Percentiles rank a stretch among this genome's conserved stretches.
phyloP scores from a whole-genome alignment of 139 green algal species.

The Chlorella sp. region DNA sequence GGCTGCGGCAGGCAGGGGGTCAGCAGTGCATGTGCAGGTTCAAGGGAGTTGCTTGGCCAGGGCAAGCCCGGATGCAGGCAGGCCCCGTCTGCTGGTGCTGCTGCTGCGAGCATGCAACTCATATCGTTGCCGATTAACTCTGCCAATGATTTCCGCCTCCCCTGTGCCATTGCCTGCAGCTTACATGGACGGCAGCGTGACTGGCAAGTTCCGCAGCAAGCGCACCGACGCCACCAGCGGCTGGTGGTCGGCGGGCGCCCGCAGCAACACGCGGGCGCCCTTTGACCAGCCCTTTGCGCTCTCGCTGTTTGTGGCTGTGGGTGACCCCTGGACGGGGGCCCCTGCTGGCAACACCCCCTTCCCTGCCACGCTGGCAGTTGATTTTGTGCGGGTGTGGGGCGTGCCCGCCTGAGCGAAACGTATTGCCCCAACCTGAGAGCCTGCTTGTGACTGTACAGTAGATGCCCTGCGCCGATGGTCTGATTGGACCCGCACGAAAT shows the following conservation, averaged over 20 bases:
- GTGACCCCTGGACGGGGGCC: neutral
- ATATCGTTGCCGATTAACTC: no score
- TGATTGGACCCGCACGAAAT: no score
- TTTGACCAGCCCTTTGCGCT: slow-evolving; percentile 12
- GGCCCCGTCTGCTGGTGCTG: no score
- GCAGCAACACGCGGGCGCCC: neutral
- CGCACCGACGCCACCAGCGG: neutral
- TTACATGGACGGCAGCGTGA: neutral
- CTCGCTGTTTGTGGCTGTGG: neutral
- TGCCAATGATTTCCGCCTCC: no score
- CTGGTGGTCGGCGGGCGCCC: neutral
- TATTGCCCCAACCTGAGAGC: no score
- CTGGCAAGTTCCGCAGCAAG: neutral
- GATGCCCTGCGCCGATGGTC: no score
- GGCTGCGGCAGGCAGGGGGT: neutral
- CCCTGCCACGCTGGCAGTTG: neutral
- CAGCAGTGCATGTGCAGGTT: no score
- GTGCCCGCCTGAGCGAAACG: neutral
- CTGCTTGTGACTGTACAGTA: no score
- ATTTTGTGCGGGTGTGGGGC: neutral
- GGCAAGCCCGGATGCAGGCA: no score
- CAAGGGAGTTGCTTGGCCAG: no score
- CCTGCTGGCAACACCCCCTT: neutral
- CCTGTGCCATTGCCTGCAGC: no score
- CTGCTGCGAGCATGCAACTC: no score